Evolutionary conservation across 768 basidiomycete species (phyloP).

Genomic region (Boletus sp.): DNA sequence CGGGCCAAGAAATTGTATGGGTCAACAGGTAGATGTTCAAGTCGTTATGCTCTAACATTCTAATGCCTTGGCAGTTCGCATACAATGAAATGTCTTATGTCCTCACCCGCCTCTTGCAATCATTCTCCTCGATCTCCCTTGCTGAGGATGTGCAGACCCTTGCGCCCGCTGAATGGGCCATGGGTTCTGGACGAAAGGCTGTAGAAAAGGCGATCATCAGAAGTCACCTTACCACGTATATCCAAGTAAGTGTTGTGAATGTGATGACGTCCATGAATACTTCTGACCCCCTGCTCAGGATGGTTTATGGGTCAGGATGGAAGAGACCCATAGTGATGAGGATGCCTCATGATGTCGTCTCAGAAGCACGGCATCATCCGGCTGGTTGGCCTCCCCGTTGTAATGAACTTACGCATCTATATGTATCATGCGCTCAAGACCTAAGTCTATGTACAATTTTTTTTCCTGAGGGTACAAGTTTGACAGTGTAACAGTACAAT

Average conservation of each 20-base stretch:
- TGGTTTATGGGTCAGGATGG: constrained; percentile 30
- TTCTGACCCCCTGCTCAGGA: constrained; percentile 13
- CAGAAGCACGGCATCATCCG: no score
- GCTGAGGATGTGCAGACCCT: constrained; percentile 44
- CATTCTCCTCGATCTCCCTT: constrained; percentile 46
- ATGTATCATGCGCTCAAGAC: no score
- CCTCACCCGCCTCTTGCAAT: constrained; percentile 58
- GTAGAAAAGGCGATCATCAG: constrained; percentile 47
- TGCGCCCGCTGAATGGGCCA: constrained; percentile 47
- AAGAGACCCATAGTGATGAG: no score
- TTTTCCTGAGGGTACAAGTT: no score
- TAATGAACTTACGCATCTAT: no score
- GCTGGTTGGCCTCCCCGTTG: no score
- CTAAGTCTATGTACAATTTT: no score
- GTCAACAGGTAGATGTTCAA: constrained; percentile 32
- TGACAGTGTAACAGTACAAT: no score
- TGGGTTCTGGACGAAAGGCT: constrained; percentile 34
- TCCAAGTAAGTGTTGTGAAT: constrained; percentile 34
- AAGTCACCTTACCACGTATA: constrained; percentile 54
- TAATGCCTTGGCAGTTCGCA: constrained; percentile 45
- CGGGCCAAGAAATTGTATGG: constrained; percentile 38
- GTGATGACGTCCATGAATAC: neutral
- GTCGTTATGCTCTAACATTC: neutral
- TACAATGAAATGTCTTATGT: constrained; percentile 67
- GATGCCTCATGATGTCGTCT: no score